Conservation (phyloP, 2,329 filamentous ascomycete genomes). For the Fusarium avenaceum region DNA sequence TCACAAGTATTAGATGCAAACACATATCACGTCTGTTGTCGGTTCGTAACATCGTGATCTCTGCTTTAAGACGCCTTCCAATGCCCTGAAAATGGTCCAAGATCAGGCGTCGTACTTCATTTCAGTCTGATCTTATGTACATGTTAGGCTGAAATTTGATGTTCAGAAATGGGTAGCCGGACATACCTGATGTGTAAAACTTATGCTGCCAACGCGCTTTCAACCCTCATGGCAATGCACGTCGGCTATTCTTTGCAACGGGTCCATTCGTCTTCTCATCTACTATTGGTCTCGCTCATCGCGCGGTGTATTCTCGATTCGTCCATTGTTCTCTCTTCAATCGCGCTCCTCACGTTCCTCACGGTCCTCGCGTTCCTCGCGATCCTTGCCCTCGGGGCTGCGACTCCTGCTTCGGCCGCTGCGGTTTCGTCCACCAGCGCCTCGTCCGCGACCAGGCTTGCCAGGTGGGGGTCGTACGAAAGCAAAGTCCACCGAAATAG, state of each 20-base stretch:
- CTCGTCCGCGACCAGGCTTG: slow-evolving; percentile 57
- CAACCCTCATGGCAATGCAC: slow-evolving; percentile 32
- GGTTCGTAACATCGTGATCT: neutral
- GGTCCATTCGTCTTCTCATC: slow-evolving; percentile 2
- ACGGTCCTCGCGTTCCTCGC: slow-evolving; percentile 38
- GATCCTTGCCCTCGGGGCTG: slow-evolving; percentile 60
- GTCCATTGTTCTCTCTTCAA: slow-evolving; percentile 24
- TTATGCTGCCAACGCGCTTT: slow-evolving; percentile 50
- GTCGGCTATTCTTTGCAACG: slow-evolving; percentile 39
- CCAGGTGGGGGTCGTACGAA: slow-evolving; percentile 84
- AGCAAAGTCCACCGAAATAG: slow-evolving; percentile 84
- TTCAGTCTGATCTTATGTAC: slow-evolving; percentile 24
- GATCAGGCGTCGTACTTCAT: neutral
- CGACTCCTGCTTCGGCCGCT: slow-evolving; percentile 64
- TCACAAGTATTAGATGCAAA: neutral
- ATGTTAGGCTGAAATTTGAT: slow-evolving; percentile 7
- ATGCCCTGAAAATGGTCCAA: neutral
- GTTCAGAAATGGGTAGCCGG: neutral
- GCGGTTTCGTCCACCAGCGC: slow-evolving; percentile 58
- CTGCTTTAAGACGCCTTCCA: neutral
- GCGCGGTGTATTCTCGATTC: neutral
- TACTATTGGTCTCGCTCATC: neutral
- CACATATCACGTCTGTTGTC: slow-evolving; percentile 11
- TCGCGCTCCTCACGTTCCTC: slow-evolving; percentile 50
- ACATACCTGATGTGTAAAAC: slow-evolving; percentile 48